Percentiles rank a stretch among this genome's conserved stretches.
Evolutionary conservation across 2,329 filamentous ascomycete genomes (phyloP).

Genomic region (Lasiodiplodia sp.): DNA sequence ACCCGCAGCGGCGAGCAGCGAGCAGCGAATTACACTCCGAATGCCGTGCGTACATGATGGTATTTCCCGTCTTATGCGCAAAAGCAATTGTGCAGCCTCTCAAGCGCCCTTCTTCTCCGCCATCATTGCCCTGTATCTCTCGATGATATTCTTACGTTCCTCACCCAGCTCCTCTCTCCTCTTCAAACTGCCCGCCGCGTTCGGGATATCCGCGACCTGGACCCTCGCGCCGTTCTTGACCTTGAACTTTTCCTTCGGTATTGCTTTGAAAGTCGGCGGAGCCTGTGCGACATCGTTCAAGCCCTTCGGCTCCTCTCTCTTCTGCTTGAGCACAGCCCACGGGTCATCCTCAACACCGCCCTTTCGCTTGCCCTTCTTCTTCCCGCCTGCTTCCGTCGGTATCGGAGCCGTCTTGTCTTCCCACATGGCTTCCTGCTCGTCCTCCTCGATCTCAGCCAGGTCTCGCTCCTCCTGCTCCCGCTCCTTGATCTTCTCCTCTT

Average conservation of each 20-base stretch:
- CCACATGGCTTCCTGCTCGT: constrained; percentile 68
- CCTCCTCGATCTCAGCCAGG: constrained; percentile 68
- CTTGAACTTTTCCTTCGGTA: constrained; percentile 69
- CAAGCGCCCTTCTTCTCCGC: constrained; percentile 9
- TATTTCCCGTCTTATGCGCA: background rate
- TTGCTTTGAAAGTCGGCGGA: constrained; percentile 74
- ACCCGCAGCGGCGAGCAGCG: too few relatives aligned
- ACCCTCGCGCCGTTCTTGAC: constrained; percentile 70
- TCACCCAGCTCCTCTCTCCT: constrained; percentile 76
- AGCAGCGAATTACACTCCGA: background rate
- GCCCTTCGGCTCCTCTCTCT: constrained; percentile 55
- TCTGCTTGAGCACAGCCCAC: constrained; percentile 74
- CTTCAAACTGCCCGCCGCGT: constrained; percentile 72
- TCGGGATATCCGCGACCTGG: constrained; percentile 73
- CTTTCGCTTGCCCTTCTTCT: constrained; percentile 57
- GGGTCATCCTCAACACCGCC: constrained; percentile 71
- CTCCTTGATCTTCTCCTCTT: constrained; percentile 66
- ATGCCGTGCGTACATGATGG: constrained; percentile 1
- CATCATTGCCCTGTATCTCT: constrained; percentile 65
- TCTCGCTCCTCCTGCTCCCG: constrained; percentile 80
- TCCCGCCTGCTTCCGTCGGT: constrained; percentile 62
- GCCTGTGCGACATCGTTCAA: constrained; percentile 71
- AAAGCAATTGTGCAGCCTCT: background rate
- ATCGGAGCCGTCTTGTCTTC: constrained; percentile 67
- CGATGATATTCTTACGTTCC: constrained; percentile 74